Conservation (phyloP, 305 asterid species). For the Vinca major region DNA sequence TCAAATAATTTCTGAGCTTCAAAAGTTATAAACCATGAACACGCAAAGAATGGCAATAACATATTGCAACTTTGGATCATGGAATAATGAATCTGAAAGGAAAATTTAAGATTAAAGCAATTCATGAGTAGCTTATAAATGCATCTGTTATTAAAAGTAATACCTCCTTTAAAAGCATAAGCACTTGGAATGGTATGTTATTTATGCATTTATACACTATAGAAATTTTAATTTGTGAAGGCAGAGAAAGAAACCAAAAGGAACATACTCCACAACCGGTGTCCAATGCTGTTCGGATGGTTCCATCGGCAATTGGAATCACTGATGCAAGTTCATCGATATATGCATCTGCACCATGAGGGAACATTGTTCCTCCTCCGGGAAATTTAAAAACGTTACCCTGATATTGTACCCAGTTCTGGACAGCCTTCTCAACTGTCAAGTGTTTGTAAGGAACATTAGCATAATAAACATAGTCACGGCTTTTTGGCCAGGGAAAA, state of each 20-base stretch:
- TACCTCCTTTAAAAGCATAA: not conserved
- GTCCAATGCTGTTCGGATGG: slow-evolving; percentile 78
- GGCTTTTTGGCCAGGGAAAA: slow-evolving; percentile 94
- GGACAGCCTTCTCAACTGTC: slow-evolving; percentile 86
- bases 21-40: not conserved
- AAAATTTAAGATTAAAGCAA: too few species aligned
- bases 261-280: slow-evolving; percentile 89
- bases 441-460: slow-evolving; percentile 79
- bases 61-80: too few species aligned
- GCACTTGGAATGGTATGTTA: not conserved
- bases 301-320: slow-evolving; percentile 63
- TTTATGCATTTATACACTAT: not conserved
- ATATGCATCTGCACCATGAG: slow-evolving; percentile 86
- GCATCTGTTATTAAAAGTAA: too few species aligned
- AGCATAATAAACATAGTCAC: slow-evolving; percentile 77
- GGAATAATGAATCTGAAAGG: too few species aligned
- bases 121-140: too few species aligned
- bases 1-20: not conserved
- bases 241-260: not conserved
- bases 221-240: not conserved
- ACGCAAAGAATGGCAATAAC: not conserved
- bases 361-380: slow-evolving; percentile 97
- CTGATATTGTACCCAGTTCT: slow-evolving; percentile 80
- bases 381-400: slow-evolving; percentile 87
- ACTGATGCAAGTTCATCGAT: slow-evolving; percentile 71